phyloP scores from a whole-genome alignment of 2,329 filamentous ascomycete genomes.

The Nothopassalora personata region DNA sequence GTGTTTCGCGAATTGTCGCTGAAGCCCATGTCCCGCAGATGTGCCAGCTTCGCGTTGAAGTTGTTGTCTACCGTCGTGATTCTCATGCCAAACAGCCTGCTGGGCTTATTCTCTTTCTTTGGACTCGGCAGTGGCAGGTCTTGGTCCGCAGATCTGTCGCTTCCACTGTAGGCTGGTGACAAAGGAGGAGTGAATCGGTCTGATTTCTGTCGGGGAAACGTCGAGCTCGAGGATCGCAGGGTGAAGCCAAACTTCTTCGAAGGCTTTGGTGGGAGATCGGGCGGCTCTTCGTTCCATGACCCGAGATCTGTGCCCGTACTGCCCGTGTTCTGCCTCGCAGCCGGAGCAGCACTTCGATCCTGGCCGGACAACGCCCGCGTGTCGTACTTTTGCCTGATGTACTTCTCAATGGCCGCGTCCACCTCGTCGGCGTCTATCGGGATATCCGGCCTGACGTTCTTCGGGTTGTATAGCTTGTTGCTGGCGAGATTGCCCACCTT shows the following conservation, averaged over 20 bases:
- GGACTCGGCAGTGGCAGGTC: slow-evolving; percentile 16
- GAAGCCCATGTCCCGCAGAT: slow-evolving; percentile 88
- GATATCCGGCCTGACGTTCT: slow-evolving; percentile 74
- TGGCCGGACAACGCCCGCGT: slow-evolving; percentile 48
- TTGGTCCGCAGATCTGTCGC: slow-evolving; percentile 18
- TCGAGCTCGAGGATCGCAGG: slow-evolving; percentile 64
- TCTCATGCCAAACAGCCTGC: slow-evolving; percentile 33
- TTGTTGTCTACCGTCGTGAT: slow-evolving; percentile 56
- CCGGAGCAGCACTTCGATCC: slow-evolving; percentile 22
- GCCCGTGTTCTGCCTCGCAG: slow-evolving; percentile 50
- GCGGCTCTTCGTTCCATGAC: slow-evolving; percentile 52
- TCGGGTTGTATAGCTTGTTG: slow-evolving; percentile 85
- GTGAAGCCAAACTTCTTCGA: slow-evolving; percentile 58
- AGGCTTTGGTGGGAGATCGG: slow-evolving; percentile 56
- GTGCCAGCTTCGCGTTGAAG: slow-evolving; percentile 69
- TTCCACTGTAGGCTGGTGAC: slow-evolving; percentile 31
- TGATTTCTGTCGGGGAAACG: slow-evolving; percentile 56
- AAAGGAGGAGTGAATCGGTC: slow-evolving; percentile 33
- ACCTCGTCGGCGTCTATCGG: slow-evolving; percentile 88
- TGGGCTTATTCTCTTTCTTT: slow-evolving; percentile 52
- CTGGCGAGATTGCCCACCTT: slow-evolving; percentile 79
- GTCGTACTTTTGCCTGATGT: slow-evolving; percentile 91
- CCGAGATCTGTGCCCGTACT: slow-evolving; percentile 43
- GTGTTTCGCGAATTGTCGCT: slow-evolving; percentile 74
- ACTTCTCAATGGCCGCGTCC: slow-evolving; percentile 90